A percentile compares a stretch with the other conserved stretches of the same genome.
phyloP scores from a whole-genome alignment of 345 rosid genomes.

The Alliaria petiolata region DNA sequence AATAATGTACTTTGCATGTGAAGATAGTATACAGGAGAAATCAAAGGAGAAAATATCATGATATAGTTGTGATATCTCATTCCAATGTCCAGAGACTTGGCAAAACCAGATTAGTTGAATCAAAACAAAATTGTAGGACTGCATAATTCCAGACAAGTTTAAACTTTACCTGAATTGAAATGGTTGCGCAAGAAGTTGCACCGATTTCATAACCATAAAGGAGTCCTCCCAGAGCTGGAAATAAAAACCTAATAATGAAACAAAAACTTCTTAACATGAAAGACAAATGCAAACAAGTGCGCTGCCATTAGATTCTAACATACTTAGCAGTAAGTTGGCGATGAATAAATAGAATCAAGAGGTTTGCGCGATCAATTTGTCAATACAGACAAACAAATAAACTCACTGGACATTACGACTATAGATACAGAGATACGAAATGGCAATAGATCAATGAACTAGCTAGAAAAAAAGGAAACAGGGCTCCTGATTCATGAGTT shows the following conservation, averaged over 20 bases:
- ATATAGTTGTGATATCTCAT: background rate
- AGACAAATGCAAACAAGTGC: background rate
- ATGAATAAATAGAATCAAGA: too few species aligned
- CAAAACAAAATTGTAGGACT: background rate
- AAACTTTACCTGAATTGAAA: slow-evolving; percentile 60
- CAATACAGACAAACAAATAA: too few species aligned
- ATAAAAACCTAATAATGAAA: slow-evolving; percentile 63
- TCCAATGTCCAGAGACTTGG: background rate
- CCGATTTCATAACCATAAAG: slow-evolving; percentile 96
- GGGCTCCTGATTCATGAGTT: too few species aligned
- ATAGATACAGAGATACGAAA: too few species aligned
- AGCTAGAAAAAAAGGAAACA: too few species aligned
- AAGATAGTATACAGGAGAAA: background rate
- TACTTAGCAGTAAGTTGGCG: background rate
- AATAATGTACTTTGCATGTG: background rate
- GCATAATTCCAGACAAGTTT: background rate
- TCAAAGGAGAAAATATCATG: background rate
- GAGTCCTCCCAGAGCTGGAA: slow-evolving; percentile 97
- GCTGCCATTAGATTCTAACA: background rate
- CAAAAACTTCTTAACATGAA: slow-evolving; percentile 13
- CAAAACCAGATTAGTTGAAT: too few species aligned
- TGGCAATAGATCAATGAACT: too few species aligned
- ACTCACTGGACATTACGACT: too few species aligned
- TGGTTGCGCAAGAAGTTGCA: slow-evolving; percentile 91
- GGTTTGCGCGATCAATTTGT: too few species aligned